phyloP scores from a whole-genome alignment of 2,329 filamentous ascomycete species.

The Lecanicillium sp. region DNA sequence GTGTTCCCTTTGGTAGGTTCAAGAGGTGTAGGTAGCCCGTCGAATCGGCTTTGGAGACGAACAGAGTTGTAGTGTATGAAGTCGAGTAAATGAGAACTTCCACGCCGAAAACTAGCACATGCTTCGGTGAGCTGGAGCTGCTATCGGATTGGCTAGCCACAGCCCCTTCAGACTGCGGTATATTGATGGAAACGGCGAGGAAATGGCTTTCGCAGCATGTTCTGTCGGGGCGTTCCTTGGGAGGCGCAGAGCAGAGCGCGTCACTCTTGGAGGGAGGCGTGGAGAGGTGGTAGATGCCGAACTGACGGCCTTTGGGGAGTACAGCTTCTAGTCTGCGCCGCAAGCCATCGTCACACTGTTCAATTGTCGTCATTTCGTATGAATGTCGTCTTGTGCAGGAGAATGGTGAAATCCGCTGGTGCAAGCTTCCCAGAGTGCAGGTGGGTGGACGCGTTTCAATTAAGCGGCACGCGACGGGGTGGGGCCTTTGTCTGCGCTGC shows the following conservation, averaged over 20 bases:
- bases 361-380: background rate
- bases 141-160: conserved; percentile 8
- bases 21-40: conserved; percentile 75
- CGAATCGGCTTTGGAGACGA: conserved; percentile 95
- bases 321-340: conserved; percentile 31
- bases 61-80: conserved; percentile 72
- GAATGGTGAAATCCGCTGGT: too few relatives aligned
- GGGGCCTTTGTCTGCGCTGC: too few relatives aligned
- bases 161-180: conserved; percentile 2
- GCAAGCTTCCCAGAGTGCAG: too few relatives aligned
- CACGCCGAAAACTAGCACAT: conserved; percentile 71
- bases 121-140: too few relatives aligned
- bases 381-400: background rate
- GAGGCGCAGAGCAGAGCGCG: conserved; percentile 72
- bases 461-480: conserved; percentile 4
- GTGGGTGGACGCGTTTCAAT: conserved; percentile 7
- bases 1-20: conserved; percentile 50
- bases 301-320: conserved; percentile 46
- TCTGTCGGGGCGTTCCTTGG: conserved; percentile 60
- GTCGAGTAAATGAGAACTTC: conserved; percentile 87
- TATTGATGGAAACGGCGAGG: conserved; percentile 43
- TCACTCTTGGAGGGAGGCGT: conserved; percentile 69
- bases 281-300: conserved; percentile 79
- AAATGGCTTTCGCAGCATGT: conserved; percentile 88
- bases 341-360: background rate